These are phyloP conservation scores for Hirsutella thompsonii DNA, from an alignment of 2,329 filamentous ascomycete genomes.

Conservation along the genomic window DNA sequence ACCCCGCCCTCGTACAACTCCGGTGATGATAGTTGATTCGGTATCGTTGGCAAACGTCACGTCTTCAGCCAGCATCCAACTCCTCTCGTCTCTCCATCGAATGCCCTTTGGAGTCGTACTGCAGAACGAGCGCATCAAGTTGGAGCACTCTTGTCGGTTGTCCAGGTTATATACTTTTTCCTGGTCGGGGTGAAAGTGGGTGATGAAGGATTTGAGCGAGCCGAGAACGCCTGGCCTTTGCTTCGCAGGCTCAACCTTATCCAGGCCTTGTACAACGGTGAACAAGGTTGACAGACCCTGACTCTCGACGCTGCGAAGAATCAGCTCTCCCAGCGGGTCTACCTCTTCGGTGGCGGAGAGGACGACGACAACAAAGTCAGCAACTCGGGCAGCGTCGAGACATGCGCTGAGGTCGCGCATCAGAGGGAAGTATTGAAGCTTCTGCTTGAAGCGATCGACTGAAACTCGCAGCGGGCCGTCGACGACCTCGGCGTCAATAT, in stretches of 20 bases:
- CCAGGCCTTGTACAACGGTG: slow-evolving; percentile 68
- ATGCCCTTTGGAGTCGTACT: slow-evolving; percentile 87
- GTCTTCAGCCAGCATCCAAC: slow-evolving; percentile 87
- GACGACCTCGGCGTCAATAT: slow-evolving; percentile 55
- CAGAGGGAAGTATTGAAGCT: slow-evolving; percentile 70
- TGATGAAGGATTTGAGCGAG: slow-evolving; percentile 85
- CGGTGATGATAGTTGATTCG: slow-evolving; percentile 63
- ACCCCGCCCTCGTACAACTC: slow-evolving; percentile 72
- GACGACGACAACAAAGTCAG: slow-evolving; percentile 83
- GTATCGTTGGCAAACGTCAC: slow-evolving; percentile 54
- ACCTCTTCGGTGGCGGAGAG: slow-evolving; percentile 75
- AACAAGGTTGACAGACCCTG: slow-evolving; percentile 93
- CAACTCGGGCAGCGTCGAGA: slow-evolving; percentile 73
- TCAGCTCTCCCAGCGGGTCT: slow-evolving; percentile 70
- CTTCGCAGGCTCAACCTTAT: slow-evolving; percentile 68
- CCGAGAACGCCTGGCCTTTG: slow-evolving; percentile 61
- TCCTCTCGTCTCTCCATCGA: slow-evolving; percentile 88
- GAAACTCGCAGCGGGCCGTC: slow-evolving; percentile 50
- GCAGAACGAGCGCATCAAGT: slow-evolving; percentile 82
- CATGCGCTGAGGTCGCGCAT: slow-evolving; percentile 63
- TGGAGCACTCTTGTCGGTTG: slow-evolving; percentile 79
- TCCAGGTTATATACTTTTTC: slow-evolving; percentile 87
- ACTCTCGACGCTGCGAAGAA: slow-evolving; percentile 77
- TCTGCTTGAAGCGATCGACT: slow-evolving; percentile 90
- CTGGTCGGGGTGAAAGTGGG: slow-evolving; percentile 84